Conservation (phyloP, 495 filamentous ascomycete genomes). For the Paragyromitra xinjiangensis region DNA sequence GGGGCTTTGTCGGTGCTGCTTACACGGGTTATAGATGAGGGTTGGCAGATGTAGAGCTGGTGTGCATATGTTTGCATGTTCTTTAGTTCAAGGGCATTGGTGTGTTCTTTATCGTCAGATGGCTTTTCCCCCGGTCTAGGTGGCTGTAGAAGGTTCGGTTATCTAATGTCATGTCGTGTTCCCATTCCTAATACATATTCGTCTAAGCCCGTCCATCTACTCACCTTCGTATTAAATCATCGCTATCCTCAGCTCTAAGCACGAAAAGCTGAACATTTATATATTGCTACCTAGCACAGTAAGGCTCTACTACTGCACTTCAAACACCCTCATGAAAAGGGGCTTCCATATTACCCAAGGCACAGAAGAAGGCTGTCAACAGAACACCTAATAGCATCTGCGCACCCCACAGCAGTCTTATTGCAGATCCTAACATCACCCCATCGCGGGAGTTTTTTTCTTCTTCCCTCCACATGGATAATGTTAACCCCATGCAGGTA, state of each 20-base stretch:
- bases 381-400: neutral
- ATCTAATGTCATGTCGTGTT: no score
- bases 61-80: neutral
- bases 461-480: neutral
- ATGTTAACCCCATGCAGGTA: constrained; percentile 36
- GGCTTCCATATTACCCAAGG: neutral
- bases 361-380: neutral
- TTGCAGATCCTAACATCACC: constrained; percentile 7
- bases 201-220: no score
- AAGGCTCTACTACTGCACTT: no score
- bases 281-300: no score
- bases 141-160: no score
- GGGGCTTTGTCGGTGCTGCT: neutral
- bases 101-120: no score
- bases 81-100: neutral
- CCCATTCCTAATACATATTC: no score
- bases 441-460: constrained; percentile 3
- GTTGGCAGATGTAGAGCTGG: neutral
- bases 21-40: neutral
- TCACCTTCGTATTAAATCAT: no score
- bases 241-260: no score
- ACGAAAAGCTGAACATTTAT: no score
- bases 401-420: constrained; percentile 9
- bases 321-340: neutral
- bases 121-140: no score